Percentiles rank a stretch among this genome's conserved stretches.
Evolutionary conservation across 345 rosid genomes (phyloP).

Genomic region (Noccaea bulbosa): DNA sequence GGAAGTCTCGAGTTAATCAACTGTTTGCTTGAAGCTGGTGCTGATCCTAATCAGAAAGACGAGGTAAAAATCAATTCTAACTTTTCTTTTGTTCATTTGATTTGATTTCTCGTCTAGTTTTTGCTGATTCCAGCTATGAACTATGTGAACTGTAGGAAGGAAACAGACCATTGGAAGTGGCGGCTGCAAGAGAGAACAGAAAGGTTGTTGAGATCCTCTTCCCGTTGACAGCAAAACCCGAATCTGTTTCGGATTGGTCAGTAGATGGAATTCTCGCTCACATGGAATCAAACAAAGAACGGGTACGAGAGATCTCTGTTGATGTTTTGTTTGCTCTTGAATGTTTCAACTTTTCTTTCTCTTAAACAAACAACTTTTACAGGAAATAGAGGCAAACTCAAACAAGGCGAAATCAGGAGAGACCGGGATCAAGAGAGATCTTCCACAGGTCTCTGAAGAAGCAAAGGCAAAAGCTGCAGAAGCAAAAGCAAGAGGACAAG

Average conservation of each 20-base stretch:
- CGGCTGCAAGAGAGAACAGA: constrained; percentile 73
- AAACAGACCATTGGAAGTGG: constrained; percentile 79
- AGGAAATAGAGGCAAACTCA: constrained; percentile 54
- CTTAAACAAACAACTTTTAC: constrained; percentile 34
- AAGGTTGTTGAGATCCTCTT: constrained; percentile 74
- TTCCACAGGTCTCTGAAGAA: constrained; percentile 74
- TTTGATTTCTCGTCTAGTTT: not conserved
- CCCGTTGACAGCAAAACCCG: constrained; percentile 62
- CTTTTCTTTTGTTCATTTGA: not conserved
- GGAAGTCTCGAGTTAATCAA: constrained; percentile 70
- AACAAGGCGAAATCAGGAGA: constrained; percentile 40
- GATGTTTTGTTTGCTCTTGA: not conserved
- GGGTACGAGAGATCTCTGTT: constrained; percentile 43
- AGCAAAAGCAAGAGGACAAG: constrained; percentile 93
- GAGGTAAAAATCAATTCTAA: constrained; percentile 56
- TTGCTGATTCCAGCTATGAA: constrained; percentile 1
- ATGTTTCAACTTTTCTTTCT: not conserved
- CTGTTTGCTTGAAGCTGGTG: constrained; percentile 77
- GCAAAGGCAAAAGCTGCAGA: constrained; percentile 79
- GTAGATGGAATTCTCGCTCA: constrained; percentile 70
- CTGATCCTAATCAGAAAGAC: constrained; percentile 74
- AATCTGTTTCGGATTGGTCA: constrained; percentile 68
- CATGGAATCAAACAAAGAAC: constrained; percentile 57
- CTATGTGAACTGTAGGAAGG: constrained; percentile 61
- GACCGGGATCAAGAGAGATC: constrained; percentile 49